Percentiles rank a stretch among this genome's conserved stretches.
These are phyloP conservation scores for Rhodotorula sp. DNA, from an alignment of 1,284 basidiomycete genomes.

Conservation along the genomic window DNA sequence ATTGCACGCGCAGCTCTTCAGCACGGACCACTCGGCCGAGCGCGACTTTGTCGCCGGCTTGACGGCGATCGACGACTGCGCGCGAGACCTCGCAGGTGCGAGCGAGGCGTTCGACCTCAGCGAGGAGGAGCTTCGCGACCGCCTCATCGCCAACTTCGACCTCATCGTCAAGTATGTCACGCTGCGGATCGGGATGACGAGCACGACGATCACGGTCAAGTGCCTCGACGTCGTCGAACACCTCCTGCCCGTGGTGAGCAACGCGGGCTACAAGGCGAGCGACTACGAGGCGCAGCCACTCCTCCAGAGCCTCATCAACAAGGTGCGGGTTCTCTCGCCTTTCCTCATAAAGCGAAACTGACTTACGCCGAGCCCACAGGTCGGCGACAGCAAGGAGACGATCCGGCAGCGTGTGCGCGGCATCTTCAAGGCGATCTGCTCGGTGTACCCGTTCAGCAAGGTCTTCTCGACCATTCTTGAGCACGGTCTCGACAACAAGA, in stretches of 20 bases:
- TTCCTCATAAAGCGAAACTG: background rate
- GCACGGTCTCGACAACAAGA: conserved; percentile 81
- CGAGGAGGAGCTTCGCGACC: conserved; percentile 62
- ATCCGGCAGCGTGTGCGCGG: conserved; percentile 54
- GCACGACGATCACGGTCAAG: conserved; percentile 85
- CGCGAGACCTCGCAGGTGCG: conserved; percentile 58
- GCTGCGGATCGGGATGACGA: conserved; percentile 86
- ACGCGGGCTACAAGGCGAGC: conserved; percentile 75
- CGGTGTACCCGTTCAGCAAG: conserved; percentile 82
- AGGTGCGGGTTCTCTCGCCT: conserved; percentile 59
- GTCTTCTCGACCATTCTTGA: conserved; percentile 84
- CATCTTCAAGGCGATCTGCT: conserved; percentile 56
- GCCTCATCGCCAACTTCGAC: conserved; percentile 89
- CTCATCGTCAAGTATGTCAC: conserved; percentile 92
- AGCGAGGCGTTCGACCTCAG: conserved; percentile 63
- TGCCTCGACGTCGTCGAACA: conserved; percentile 86
- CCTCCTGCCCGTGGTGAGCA: conserved; percentile 70
- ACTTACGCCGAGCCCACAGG: conserved; percentile 44
- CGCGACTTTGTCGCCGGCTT: conserved; percentile 87
- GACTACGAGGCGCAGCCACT: conserved; percentile 88
- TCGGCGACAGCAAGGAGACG: conserved; percentile 58
- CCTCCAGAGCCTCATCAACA: conserved; percentile 85
- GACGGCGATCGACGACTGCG: conserved; percentile 69
- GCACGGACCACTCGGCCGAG: conserved; percentile 92
- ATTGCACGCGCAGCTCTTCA: conserved; percentile 79